These are phyloP conservation scores for Lentinula detonsa DNA, from an alignment of 768 basidiomycete genomes.

Conservation along the genomic window DNA sequence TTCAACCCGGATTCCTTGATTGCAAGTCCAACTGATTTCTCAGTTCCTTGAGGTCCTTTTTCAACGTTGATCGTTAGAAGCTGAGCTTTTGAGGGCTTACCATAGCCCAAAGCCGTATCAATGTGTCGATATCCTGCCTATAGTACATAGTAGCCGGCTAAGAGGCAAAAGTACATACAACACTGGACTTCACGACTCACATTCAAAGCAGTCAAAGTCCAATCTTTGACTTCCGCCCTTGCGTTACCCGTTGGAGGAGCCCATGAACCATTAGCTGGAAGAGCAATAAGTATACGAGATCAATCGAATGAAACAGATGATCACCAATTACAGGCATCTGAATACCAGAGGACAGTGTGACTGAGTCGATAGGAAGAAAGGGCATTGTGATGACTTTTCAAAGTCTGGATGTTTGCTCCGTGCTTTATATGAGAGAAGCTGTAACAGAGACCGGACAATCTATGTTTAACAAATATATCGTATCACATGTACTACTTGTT, in stretches of 20 bases:
- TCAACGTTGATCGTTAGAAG: background rate
- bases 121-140: constrained; percentile 37
- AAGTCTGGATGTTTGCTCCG: no score
- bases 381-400: background rate
- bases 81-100: constrained; percentile 11
- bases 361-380: background rate
- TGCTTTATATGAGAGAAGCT: no score
- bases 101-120: constrained; percentile 32
- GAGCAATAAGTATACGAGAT: background rate
- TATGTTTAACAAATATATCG: no score
- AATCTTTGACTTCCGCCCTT: constrained; percentile 26
- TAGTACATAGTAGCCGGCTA: background rate
- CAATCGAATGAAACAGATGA: background rate
- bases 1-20: constrained; percentile 43
- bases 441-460: no score
- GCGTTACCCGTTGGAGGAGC: constrained; percentile 26
- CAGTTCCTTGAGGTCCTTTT: constrained; percentile 22
- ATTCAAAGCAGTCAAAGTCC: constrained; percentile 34
- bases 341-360: background rate
- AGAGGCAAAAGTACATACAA: background rate
- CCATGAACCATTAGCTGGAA: constrained; percentile 31
- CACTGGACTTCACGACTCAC: constrained; percentile 12
- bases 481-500: no score
- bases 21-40: constrained; percentile 34
- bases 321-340: constrained; percentile 29